Conservation (phyloP, 1,139 yeast genomes). For the Saccharomycopsis crataegensis region DNA sequence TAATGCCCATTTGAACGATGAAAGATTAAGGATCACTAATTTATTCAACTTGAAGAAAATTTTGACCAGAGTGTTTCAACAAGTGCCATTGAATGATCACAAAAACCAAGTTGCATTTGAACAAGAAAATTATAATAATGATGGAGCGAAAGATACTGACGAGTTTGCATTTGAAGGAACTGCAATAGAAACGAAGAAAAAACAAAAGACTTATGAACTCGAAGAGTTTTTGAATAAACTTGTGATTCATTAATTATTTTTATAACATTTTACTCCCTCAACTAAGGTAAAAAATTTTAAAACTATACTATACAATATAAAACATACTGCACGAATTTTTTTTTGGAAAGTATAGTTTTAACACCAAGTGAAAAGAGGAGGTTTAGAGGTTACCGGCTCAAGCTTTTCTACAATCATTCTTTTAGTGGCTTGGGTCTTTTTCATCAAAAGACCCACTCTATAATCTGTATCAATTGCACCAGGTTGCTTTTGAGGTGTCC, state of each 20-base stretch:
- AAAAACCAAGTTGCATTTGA: background rate
- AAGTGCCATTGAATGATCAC: constrained; percentile 23
- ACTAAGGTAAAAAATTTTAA: background rate
- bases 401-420: constrained; percentile 56
- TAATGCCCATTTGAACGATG: constrained; percentile 88
- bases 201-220: background rate
- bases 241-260: background rate
- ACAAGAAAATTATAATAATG: background rate
- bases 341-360: constrained; percentile 23
- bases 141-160: background rate
- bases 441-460: background rate
- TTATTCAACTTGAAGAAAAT: constrained; percentile 67
- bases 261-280: too few relatives aligned
- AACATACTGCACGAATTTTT: too few relatives aligned
- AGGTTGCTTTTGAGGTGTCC: background rate
- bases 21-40: constrained; percentile 71
- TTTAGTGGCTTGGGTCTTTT: constrained; percentile 25
- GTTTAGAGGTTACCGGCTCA: constrained; percentile 46
- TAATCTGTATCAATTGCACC: background rate
- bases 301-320: background rate
- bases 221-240: background rate
- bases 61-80: constrained; percentile 46
- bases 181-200: background rate
- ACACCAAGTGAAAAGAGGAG: constrained; percentile 71
- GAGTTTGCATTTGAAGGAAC: background rate